Base-by-base conservation (phyloP, 805 yeast species). In the Monosporozyma aerobia region DNA sequence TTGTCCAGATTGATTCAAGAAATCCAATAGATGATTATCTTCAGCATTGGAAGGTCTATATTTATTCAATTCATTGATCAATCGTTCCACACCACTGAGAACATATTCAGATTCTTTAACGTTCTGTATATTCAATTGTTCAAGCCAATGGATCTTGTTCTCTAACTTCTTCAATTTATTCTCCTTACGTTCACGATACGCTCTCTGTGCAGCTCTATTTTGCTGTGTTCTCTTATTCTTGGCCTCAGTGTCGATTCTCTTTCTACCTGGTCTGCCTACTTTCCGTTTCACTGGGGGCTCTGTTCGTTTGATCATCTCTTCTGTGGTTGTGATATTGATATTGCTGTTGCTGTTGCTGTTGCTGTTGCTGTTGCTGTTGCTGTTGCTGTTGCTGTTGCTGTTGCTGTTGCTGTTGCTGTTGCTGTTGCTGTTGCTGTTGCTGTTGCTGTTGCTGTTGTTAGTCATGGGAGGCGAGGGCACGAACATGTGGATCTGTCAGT, bases 201-300 rank as follows among this genome's bases (percentile, higher is more conserved):
- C 98, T 52, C 98, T 76, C 70, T 94, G 99, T n/a, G 98, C 98
- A 3, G 97, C 97, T 62, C 98, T 78, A 69, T 94, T 92, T 71
- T 94, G 98, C 2, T 97, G 97, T 14, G 96, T 89, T 60, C 99
- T 77, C 74, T 88, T 92, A 62, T 81, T 82, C 65, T 85, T 89
- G 8, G 95, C 90, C 59, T 89, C 95, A 19, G 79, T 77, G 8
- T 84, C 77, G 50, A 85, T 73, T 0, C 88, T 90, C 72, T 87
- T 90, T 54, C 96, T 77, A 2, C 96, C 97, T 0, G 94, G 89
- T 63, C 82, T 84, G 40, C 64, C 63, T 6, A 60, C 61, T 57
- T 61, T 67, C 57, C 49, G 19, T 25, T 47, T 47, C 32, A n/a
- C 39, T 3, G 41, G 6, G 8, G 33, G 25, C 23, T 11, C 29